Evolutionary conservation across 257 asterid genomes (phyloP).

Genomic region (Ophiorrhiza pumila): DNA sequence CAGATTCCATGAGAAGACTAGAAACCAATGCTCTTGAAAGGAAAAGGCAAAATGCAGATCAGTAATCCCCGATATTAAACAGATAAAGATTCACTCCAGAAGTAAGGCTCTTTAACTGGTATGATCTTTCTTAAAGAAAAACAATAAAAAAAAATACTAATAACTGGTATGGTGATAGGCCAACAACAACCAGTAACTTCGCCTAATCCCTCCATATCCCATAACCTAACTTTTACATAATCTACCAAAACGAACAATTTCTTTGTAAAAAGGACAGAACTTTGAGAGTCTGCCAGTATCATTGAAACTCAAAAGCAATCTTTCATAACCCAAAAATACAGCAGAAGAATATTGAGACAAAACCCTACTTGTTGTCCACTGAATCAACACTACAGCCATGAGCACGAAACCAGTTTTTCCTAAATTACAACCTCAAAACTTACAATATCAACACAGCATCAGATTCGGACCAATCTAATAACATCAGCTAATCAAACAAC

Average conservation of each 20-base stretch:
- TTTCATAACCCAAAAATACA: background rate
- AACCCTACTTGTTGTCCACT: too few species aligned
- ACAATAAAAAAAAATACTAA: background rate
- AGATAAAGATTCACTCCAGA: background rate
- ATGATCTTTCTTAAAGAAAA: background rate
- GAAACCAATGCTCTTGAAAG: background rate
- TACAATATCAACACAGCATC: background rate
- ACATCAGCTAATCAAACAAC: background rate
- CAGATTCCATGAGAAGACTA: background rate
- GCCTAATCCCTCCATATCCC: constrained; percentile 3
- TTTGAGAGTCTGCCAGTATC: background rate
- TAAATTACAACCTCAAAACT: background rate
- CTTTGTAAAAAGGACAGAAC: background rate
- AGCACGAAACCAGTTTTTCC: background rate
- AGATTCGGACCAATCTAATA: background rate
- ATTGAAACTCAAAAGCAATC: background rate
- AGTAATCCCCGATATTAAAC: background rate
- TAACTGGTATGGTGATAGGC: background rate
- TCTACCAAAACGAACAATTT: background rate
- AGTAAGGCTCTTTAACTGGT: background rate
- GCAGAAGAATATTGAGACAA: background rate
- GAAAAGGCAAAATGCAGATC: background rate
- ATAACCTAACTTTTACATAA: background rate
- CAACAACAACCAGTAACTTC: constrained; percentile 8
- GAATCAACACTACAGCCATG: background rate